Evolutionary conservation across 345 rosid species (phyloP).

Genomic region (Erucastrum elatum): DNA sequence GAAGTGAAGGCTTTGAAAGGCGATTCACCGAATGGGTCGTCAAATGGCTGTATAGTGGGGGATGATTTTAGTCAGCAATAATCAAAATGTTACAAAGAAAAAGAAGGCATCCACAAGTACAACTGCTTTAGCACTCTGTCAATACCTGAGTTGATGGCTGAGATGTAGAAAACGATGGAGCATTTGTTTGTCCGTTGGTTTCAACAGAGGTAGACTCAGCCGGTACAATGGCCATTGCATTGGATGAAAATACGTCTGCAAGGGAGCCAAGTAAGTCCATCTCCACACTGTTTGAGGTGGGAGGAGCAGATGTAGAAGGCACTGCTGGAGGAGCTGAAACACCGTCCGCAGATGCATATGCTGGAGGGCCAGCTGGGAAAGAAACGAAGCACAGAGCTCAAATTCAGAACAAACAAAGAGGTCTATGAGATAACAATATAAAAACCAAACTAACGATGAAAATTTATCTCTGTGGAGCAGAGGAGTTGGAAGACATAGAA

Average conservation of each 20-base stretch:
- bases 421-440: neutral
- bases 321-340: constrained; percentile 39
- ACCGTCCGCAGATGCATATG: constrained; percentile 41
- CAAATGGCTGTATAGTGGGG: constrained; percentile 69
- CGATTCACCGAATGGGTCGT: constrained; percentile 93
- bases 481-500: neutral
- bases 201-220: constrained; percentile 48
- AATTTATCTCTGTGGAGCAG: neutral
- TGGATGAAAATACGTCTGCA: constrained; percentile 57
- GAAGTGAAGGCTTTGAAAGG: constrained; percentile 84
- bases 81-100: neutral
- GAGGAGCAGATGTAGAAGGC: constrained; percentile 40
- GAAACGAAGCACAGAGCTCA: constrained; percentile 10
- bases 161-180: constrained; percentile 54
- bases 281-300: constrained; percentile 55
- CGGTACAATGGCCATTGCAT: constrained; percentile 72
- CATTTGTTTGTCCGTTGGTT: constrained; percentile 48
- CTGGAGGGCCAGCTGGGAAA: constrained; percentile 37
- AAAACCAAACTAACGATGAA: neutral
- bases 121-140: constrained; percentile 4
- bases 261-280: constrained; percentile 85
- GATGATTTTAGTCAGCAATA: neutral
- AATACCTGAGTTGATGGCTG: constrained; percentile 74
- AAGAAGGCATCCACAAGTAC: neutral
- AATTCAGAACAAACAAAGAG: constrained; percentile 17